Base-by-base conservation (phyloP, 208 protist species). In the Leptomonas seymouri region DNA sequence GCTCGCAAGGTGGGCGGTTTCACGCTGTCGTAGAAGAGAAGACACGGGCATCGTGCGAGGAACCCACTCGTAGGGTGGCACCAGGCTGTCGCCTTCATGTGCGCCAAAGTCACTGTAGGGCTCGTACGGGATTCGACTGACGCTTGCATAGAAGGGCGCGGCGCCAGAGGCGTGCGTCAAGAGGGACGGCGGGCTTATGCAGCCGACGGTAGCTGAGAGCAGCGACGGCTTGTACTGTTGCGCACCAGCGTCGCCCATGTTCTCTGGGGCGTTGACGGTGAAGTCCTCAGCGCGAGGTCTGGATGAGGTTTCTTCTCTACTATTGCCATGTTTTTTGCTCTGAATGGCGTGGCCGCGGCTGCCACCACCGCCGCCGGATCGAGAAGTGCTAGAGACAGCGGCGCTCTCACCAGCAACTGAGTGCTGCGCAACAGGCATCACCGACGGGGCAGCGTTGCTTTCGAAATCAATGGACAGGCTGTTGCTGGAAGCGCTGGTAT, bases 61-160 rank as follows among this genome's bases (percentile, higher is more conserved):
- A 0, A 53, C 71, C 71, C 71, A 76, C 57, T 76, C 71, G 50
- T 76, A 76, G 16, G 63, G 63, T 0, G 71, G 71, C 49, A 76
- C 44, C 14, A 15, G 18, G n/a, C 34, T 49, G 16, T 59, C 56
- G n/a, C 18, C 63, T 30, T 61, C 71, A 9, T n/a, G n/a, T 2
- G 25, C 39, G 41, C 23, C 48, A 6, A 76, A 27, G 56, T 66
- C 55, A 36, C 6, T 59, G 46, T 71, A 71, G 28, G 56, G 56
- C 55, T 70, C 71, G 51, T 55, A 76, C 41, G 61, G 27, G 9
- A 41, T 2, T 28, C 60, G 69, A 50, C 48, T 28, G 39, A 45
- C 27, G 44, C 50, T 9, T 0, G 34, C 58, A 0, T 49, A 34
- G 15, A 27, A 49, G 31, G 20, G 9, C 34, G 34, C 34, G 3